A percentile compares a stretch with the other conserved stretches of the same genome.
Conservation (phyloP, 202 grass and related monocot genomes). For the Zizania palustris region DNA sequence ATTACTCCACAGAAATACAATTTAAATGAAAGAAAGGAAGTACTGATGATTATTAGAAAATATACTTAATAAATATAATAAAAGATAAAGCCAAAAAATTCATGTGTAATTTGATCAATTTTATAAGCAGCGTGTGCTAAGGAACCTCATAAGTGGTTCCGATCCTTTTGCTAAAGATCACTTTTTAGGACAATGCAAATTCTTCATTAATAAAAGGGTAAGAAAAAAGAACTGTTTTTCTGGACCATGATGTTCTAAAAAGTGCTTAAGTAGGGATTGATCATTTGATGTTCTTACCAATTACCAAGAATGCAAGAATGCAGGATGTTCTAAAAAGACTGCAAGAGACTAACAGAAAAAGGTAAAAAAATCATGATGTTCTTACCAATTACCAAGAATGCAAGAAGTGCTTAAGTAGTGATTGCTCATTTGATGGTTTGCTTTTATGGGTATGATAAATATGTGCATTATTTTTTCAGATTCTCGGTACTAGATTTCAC, state of each 20-base stretch:
- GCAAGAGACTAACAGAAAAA: not conserved
- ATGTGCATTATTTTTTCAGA: too few relatives aligned
- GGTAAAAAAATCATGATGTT: not conserved
- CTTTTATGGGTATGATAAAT: too few relatives aligned
- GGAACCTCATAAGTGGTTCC: not conserved
- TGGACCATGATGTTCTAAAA: too few relatives aligned
- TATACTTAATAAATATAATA: not conserved
- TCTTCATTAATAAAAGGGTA: not conserved
- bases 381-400: constrained; percentile 4
- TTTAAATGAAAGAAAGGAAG: too few relatives aligned
- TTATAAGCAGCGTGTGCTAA: not conserved
- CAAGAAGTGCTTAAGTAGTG: not conserved
- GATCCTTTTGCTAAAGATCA: not conserved
- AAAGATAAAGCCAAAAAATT: not conserved
- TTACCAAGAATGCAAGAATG: too few relatives aligned
- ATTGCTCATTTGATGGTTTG: not conserved
- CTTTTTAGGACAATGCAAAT: not conserved
- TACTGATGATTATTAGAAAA: not conserved
- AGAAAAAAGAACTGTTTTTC: not conserved
- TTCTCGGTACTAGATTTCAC: too few relatives aligned
- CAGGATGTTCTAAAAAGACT: not conserved
- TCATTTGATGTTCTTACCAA: too few relatives aligned
- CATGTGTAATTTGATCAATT: not conserved
- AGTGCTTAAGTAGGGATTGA: too few relatives aligned
- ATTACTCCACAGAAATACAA: too few relatives aligned